Percentiles rank a stretch among this genome's conserved stretches.
Conservation (phyloP, 2,329 filamentous ascomycete species). For the Alternaria arborescens region DNA sequence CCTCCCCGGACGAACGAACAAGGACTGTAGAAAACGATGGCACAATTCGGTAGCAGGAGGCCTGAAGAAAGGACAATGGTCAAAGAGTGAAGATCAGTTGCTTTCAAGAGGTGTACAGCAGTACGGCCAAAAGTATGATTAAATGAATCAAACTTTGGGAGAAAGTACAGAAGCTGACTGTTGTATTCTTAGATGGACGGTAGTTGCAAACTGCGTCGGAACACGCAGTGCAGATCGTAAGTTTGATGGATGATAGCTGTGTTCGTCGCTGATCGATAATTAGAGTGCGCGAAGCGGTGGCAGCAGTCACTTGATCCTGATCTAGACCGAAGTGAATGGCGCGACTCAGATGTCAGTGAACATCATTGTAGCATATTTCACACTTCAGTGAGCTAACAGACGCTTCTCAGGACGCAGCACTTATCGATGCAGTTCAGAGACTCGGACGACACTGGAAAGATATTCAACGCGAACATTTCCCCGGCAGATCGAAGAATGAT, state of each 20-base stretch:
- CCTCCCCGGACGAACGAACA: conserved; percentile 54
- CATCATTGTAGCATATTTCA: not conserved
- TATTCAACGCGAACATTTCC: conserved; percentile 47
- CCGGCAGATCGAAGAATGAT: conserved; percentile 49
- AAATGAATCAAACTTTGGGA: not conserved
- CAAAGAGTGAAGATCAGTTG: conserved; percentile 46
- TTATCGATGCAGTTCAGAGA: conserved; percentile 45
- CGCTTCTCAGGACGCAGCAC: conserved; percentile 33
- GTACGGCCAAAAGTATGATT: conserved; percentile 48
- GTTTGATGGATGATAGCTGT: conserved; percentile 17
- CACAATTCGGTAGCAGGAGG: conserved; percentile 50
- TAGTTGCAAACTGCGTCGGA: conserved; percentile 52
- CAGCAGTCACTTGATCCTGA: conserved; percentile 56
- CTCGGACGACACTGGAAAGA: conserved; percentile 52
- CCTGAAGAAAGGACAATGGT: conserved; percentile 55
- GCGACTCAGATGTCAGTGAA: conserved; percentile 43
- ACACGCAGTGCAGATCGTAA: conserved; percentile 53
- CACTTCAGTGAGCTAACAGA: not conserved
- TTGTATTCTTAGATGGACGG: conserved; percentile 49
- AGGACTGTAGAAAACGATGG: conserved; percentile 58
- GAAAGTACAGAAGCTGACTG: not conserved
- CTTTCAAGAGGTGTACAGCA: conserved; percentile 47
- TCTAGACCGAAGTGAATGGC: conserved; percentile 53
- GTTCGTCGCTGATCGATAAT: not conserved
- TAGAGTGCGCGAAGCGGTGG: conserved; percentile 60